Conservation (phyloP, 306 rosid genomes). For the Begonia fuchsioides region DNA sequence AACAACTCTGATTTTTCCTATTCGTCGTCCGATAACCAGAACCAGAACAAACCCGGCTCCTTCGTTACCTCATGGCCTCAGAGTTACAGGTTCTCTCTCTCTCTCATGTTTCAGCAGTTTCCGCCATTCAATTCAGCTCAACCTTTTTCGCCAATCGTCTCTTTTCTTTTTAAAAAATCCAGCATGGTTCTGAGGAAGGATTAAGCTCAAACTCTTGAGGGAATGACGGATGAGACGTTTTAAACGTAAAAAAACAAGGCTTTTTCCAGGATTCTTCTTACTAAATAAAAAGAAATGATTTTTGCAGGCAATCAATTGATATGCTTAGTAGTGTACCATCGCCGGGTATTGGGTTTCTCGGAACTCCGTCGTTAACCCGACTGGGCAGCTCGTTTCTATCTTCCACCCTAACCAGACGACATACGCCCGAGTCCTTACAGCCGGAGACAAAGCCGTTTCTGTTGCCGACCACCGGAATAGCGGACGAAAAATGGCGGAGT, state of each 20-base stretch:
- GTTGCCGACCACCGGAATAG: constrained; percentile 12
- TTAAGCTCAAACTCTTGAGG: too few species aligned
- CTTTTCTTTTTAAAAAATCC: too few species aligned
- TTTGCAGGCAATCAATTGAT: constrained; percentile 86
- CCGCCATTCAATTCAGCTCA: too few species aligned
- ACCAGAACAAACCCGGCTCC: constrained; percentile 50
- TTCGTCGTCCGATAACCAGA: constrained; percentile 35
- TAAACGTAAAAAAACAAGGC: too few species aligned
- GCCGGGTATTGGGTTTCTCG: constrained; percentile 23
- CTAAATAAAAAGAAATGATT: constrained; percentile 6
- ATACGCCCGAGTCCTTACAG: constrained; percentile 77
- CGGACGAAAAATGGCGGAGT: constrained; percentile 42
- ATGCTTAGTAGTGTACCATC: constrained; percentile 84
- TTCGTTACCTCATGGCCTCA: constrained; percentile 80
- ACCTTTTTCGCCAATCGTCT: too few species aligned
- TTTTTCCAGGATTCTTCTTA: neutral
- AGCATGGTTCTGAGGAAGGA: too few species aligned
- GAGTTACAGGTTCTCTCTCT: constrained; percentile 25
- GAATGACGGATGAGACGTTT: too few species aligned
- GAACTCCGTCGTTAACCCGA: neutral
- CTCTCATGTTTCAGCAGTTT: constrained; percentile 1
- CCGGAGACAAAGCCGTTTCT: constrained; percentile 45
- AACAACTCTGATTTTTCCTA: constrained; percentile 70
- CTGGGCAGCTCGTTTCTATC: constrained; percentile 85
- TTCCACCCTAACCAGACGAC: constrained; percentile 77